These are phyloP conservation scores for Endocalyx cinctus DNA, from an alignment of 2,329 filamentous ascomycete genomes.

Conservation along the genomic window DNA sequence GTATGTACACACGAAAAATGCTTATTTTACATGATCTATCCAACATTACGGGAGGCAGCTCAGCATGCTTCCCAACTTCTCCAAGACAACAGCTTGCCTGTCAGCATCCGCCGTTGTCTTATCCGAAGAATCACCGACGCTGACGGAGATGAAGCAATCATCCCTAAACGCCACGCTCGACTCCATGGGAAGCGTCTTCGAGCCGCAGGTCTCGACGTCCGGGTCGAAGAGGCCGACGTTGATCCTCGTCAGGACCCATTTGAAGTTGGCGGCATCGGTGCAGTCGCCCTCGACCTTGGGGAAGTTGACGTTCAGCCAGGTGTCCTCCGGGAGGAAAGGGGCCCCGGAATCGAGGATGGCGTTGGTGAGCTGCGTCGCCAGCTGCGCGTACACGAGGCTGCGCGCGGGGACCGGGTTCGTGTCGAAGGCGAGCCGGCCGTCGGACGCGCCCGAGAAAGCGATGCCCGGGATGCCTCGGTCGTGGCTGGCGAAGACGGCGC, in stretches of 20 bases:
- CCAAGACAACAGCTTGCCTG: slow-evolving; percentile 45
- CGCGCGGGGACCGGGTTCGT: slow-evolving; percentile 45
- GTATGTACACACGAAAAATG: no score
- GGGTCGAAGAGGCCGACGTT: slow-evolving; percentile 46
- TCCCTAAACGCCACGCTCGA: slow-evolving; percentile 41
- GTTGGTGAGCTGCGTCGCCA: slow-evolving; percentile 55
- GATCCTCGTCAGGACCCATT: slow-evolving; percentile 61
- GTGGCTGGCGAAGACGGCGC: slow-evolving; percentile 53
- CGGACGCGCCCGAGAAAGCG: slow-evolving; percentile 58
- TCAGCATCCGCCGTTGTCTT: slow-evolving; percentile 55
- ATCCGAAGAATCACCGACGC: slow-evolving; percentile 54
- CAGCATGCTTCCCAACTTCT: slow-evolving; percentile 45
- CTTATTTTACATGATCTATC: no score
- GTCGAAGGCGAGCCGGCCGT: slow-evolving; percentile 50
- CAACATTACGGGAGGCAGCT: no score
- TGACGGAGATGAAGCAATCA: slow-evolving; percentile 60
- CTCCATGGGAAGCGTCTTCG: slow-evolving; percentile 54
- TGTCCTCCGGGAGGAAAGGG: slow-evolving; percentile 57
- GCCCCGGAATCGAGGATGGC: slow-evolving; percentile 49
- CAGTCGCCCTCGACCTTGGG: slow-evolving; percentile 49
- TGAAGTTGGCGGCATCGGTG: slow-evolving; percentile 48
- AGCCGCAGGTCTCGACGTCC: slow-evolving; percentile 56
- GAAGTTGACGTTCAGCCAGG: slow-evolving; percentile 69
- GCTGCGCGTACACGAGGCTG: slow-evolving; percentile 58
- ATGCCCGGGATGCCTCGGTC: slow-evolving; percentile 58